Percentiles rank a stretch among this genome's conserved stretches.
phyloP scores from a whole-genome alignment of 441 rosid genomes.

The Adansonia madagascariensis region DNA sequence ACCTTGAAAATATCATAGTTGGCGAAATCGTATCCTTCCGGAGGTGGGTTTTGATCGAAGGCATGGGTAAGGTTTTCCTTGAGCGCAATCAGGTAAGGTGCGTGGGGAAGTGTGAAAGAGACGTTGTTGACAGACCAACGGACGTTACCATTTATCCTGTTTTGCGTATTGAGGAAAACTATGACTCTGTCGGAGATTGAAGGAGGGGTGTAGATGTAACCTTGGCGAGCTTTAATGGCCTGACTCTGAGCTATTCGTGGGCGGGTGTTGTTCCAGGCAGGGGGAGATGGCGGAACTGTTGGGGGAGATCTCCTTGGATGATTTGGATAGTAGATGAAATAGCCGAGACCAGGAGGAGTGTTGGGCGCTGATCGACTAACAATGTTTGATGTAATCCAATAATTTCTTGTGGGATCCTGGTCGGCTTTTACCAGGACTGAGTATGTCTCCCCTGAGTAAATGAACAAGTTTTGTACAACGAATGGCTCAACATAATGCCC shows the following conservation, averaged over 20 bases:
- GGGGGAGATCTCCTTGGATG: slow-evolving; percentile 47
- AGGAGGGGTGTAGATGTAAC: slow-evolving; percentile 34
- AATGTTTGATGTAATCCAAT: slow-evolving; percentile 58
- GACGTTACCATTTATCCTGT: slow-evolving; percentile 37
- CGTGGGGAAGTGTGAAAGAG: slow-evolving; percentile 51
- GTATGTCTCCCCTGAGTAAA: slow-evolving; percentile 81
- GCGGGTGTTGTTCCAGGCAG: slow-evolving; percentile 44
- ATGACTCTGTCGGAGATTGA: slow-evolving; percentile 41
- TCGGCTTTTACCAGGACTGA: slow-evolving; percentile 62
- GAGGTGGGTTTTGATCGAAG: slow-evolving; percentile 52
- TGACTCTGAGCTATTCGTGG: slow-evolving; percentile 49
- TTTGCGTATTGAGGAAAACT: slow-evolving; percentile 68
- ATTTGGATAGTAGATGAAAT: slow-evolving; percentile 66
- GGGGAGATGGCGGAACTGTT: slow-evolving; percentile 46
- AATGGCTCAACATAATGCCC: slow-evolving; percentile 77
- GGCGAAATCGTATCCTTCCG: slow-evolving; percentile 37
- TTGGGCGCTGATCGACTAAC: slow-evolving; percentile 47
- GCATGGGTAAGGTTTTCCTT: slow-evolving; percentile 44
- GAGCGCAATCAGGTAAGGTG: slow-evolving; percentile 61
- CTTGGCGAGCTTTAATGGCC: slow-evolving; percentile 52
- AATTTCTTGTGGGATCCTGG: slow-evolving; percentile 59
- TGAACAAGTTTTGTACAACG: slow-evolving; percentile 50
- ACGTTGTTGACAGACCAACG: slow-evolving; percentile 74
- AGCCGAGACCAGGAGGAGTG: slow-evolving; percentile 53
- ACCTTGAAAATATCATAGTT: slow-evolving; percentile 38